These are phyloP conservation scores for Pinus tabuliformis DNA, from an alignment of 75 land plant species.

Conservation along the genomic window DNA sequence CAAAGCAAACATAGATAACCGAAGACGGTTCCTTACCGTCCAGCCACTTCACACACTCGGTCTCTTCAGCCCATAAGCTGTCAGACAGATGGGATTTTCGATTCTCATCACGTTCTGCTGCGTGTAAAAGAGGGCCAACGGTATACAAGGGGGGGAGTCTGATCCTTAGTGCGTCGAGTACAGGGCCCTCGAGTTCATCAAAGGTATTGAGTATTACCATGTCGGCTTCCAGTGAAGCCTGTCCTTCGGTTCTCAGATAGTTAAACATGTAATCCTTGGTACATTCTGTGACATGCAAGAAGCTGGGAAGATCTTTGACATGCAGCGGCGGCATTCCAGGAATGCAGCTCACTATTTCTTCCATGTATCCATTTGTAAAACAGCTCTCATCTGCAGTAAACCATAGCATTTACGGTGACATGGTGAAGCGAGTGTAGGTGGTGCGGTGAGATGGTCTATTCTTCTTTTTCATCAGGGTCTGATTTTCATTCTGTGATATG, in stretches of 20 bases:
- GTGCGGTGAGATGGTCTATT: no score
- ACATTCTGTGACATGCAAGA: constrained; percentile 29
- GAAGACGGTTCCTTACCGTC: constrained; percentile 21
- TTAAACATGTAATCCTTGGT: background rate
- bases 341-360: constrained; percentile 29
- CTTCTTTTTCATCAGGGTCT: no score
- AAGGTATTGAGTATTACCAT: constrained; percentile 11
- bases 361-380: background rate
- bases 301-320: constrained; percentile 41
- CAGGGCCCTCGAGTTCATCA: constrained; percentile 15
- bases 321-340: constrained; percentile 35
- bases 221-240: background rate
- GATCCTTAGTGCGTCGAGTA: background rate
- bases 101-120: background rate
- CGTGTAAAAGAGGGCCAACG: constrained; percentile 11
- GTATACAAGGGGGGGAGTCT: background rate
- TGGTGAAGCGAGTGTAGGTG: no score
- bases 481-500: no score
- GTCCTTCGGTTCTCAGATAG: background rate
- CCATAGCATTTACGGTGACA: background rate
- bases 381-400: constrained; percentile 27
- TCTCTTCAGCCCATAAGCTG: constrained; percentile 1
- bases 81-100: background rate
- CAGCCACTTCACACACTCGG: constrained; percentile 36
- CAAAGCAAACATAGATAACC: constrained; percentile 43